These are phyloP conservation scores for Pseudopyrenochaeta lycopersici DNA, from an alignment of 2,329 filamentous ascomycete species.

Conservation along the genomic window DNA sequence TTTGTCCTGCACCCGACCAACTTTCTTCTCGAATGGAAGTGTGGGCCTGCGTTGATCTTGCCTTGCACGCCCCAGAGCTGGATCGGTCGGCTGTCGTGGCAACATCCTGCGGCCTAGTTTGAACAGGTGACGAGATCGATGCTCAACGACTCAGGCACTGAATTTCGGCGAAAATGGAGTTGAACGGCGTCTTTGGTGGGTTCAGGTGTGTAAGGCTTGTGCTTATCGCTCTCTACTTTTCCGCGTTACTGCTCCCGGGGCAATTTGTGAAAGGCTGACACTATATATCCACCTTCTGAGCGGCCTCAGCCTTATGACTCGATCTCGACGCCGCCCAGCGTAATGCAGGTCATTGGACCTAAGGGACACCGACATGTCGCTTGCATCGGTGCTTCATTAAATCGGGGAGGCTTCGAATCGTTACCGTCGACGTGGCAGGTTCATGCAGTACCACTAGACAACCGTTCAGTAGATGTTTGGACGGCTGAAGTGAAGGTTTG, in stretches of 20 bases:
- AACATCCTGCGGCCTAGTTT: neutral
- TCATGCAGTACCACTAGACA: slow-evolving; percentile 4
- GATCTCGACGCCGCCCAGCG: neutral
- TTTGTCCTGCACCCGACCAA: slow-evolving; percentile 15
- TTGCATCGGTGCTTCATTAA: neutral
- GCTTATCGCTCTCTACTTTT: neutral
- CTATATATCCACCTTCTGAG: slow-evolving; percentile 5
- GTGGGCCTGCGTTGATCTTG: slow-evolving; percentile 12
- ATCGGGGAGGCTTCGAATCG: slow-evolving; percentile 2
- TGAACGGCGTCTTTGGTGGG: neutral
- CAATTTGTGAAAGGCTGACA: slow-evolving; percentile 7
- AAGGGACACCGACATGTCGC: neutral
- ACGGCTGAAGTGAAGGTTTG: slow-evolving; percentile 1
- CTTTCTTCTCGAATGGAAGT: slow-evolving; percentile 5
- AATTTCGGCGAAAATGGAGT: neutral
- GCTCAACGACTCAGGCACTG: neutral
- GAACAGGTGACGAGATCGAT: neutral
- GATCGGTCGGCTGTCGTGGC: slow-evolving; percentile 2
- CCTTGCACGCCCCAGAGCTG: slow-evolving; percentile 6
- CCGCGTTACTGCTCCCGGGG: neutral
- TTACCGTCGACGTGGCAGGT: neutral
- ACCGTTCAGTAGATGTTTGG: slow-evolving; percentile 1
- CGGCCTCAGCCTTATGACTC: slow-evolving; percentile 12
- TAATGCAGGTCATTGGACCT: neutral
- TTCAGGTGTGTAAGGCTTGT: neutral